Evolutionary conservation across 1,139 yeast species (phyloP).

Genomic region (Saccharomyces hybrid): DNA sequence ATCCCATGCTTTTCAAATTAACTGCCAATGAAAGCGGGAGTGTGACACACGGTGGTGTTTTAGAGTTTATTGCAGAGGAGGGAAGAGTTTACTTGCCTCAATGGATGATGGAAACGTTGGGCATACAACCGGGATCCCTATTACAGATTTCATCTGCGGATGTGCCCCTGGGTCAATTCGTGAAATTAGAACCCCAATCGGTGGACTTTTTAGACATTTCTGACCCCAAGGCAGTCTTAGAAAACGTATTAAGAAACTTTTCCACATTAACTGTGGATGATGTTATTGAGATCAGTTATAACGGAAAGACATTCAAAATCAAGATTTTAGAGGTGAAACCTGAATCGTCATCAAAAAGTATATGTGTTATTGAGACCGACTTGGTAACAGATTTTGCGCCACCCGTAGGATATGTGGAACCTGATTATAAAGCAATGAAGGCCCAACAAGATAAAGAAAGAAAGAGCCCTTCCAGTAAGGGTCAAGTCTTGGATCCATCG

Average conservation of each 20-base stretch:
- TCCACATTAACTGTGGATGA: constrained; percentile 83
- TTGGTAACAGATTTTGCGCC: constrained; percentile 97
- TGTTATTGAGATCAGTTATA: constrained; percentile 77
- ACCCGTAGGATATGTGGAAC: constrained; percentile 96
- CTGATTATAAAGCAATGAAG: constrained; percentile 42
- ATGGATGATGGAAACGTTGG: constrained; percentile 88
- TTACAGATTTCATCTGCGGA: constrained; percentile 70
- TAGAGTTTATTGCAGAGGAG: constrained; percentile 95
- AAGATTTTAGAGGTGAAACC: constrained; percentile 87
- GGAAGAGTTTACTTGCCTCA: constrained; percentile 92
- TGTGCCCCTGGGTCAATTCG: constrained; percentile 78
- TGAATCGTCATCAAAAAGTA: constrained; percentile 51
- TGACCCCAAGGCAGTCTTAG: constrained; percentile 95
- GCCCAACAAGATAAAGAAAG: constrained; percentile 14
- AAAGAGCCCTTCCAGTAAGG: constrained; percentile 12
- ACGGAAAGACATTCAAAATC: constrained; percentile 69
- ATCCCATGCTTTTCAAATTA: constrained; percentile 90
- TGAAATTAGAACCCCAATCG: constrained; percentile 90
- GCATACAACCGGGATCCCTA: constrained; percentile 69
- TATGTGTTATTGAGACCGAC: constrained; percentile 95
- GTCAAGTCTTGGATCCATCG: constrained; percentile 32
- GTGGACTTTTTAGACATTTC: constrained; percentile 87
- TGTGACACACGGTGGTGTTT: constrained; percentile 82
- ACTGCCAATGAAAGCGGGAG: constrained; percentile 53
- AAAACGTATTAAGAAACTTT: constrained; percentile 81